Conservation (phyloP, 768 basidiomycete genomes). For the Flagelloscypha sp. region DNA sequence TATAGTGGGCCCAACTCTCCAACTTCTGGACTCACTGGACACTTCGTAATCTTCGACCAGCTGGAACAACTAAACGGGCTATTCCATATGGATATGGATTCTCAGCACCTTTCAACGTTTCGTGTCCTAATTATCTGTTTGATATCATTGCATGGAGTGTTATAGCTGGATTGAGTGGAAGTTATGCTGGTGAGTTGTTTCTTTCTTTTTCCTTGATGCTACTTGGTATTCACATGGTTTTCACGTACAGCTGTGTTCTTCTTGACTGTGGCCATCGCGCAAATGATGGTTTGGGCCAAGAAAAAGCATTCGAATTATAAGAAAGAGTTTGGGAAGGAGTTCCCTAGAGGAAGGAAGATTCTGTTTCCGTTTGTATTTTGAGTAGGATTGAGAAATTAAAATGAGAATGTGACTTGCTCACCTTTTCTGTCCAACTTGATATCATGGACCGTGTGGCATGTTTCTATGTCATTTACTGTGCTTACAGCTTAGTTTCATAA, state of each 20-base stretch:
- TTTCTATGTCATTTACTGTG: too few relatives aligned
- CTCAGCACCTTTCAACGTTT: constrained; percentile 64
- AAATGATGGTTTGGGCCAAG: constrained; percentile 82
- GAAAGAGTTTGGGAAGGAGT: constrained; percentile 88
- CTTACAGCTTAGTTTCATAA: too few relatives aligned
- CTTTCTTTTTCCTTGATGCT: constrained; percentile 3
- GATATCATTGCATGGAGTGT: constrained; percentile 72
- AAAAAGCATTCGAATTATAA: constrained; percentile 89
- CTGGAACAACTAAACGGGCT: constrained; percentile 68
- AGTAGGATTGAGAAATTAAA: not conserved
- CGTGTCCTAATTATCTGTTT: constrained; percentile 93
- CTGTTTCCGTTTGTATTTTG: constrained; percentile 70
- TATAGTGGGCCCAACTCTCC: constrained; percentile 74
- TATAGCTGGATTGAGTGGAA: constrained; percentile 71
- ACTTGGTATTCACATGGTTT: constrained; percentile 1
- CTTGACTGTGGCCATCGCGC: constrained; percentile 44
- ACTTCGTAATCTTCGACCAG: constrained; percentile 75
- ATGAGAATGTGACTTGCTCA: too few relatives aligned
- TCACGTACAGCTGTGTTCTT: constrained; percentile 52
- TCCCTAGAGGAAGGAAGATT: constrained; percentile 65
- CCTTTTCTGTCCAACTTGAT: too few relatives aligned
- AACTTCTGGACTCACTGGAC: constrained; percentile 81
- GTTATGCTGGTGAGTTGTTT: constrained; percentile 54
- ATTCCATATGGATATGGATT: constrained; percentile 94
- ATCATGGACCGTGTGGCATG: too few relatives aligned